Conservation (phyloP, 2,329 filamentous ascomycete species). For the Alternaria postmessia region DNA sequence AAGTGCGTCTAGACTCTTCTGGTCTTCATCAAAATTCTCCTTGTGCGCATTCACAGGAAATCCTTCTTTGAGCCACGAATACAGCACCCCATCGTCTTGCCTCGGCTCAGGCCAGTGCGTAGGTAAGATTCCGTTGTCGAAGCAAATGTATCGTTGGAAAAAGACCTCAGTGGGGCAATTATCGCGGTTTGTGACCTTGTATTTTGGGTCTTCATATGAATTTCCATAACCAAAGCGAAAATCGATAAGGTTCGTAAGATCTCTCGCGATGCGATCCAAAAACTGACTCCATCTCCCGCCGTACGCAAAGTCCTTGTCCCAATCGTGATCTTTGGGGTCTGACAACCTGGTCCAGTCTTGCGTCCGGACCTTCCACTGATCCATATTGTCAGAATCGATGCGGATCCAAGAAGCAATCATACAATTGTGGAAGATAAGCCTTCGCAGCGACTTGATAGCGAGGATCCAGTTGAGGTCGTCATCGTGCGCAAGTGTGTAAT, state of each 20-base stretch:
- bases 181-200: neutral
- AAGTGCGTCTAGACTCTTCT: neutral
- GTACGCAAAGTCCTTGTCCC: neutral
- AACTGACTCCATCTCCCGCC: neutral
- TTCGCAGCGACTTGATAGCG: neutral
- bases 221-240: neutral
- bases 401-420: neutral
- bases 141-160: neutral
- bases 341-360: neutral
- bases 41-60: neutral
- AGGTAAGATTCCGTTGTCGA: neutral
- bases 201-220: neutral
- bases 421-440: neutral
- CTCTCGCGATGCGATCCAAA: neutral
- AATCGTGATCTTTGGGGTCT: neutral
- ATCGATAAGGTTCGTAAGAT: neutral
- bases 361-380: neutral
- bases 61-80: neutral
- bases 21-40: neutral
- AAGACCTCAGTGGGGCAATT: neutral
- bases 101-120: neutral
- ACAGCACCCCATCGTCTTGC: neutral
- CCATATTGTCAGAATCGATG: neutral
- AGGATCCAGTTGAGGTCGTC: neutral
- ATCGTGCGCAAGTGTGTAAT: neutral